A percentile compares a stretch with the other conserved stretches of the same genome.
Conservation (phyloP, 2,329 filamentous ascomycete genomes). For the Blumeria graminis region DNA sequence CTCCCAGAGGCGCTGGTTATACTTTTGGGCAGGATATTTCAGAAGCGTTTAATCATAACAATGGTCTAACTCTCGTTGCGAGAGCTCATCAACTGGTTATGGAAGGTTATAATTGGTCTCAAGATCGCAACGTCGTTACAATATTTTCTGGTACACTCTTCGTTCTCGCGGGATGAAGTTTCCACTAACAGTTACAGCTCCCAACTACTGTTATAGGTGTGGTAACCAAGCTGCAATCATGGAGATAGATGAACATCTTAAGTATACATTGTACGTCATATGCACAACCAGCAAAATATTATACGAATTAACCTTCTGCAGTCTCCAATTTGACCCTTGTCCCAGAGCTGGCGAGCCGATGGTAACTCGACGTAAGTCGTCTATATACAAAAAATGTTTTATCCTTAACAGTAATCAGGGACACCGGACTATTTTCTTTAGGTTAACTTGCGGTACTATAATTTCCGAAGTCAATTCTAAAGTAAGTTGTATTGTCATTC, state of each 20-base stretch:
- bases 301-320: constrained; percentile 20
- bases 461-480: not conserved
- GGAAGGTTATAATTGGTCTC: constrained; percentile 99
- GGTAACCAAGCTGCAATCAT: constrained; percentile 99
- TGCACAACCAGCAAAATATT: not conserved
- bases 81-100: constrained; percentile 95
- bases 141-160: constrained; percentile 63
- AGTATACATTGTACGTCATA: not conserved
- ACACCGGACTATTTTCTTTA: constrained; percentile 99
- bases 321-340: constrained; percentile 97
- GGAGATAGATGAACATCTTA: constrained; percentile 71
- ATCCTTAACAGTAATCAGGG: constrained; percentile 18
- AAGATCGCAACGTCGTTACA: constrained; percentile 92
- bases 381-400: not conserved
- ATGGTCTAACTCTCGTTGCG: constrained; percentile 83
- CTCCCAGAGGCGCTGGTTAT: constrained; percentile 79
- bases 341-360: constrained; percentile 92
- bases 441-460: constrained; percentile 8
- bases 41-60: constrained; percentile 98
- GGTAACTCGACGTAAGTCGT: constrained; percentile 67
- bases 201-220: constrained; percentile 95
- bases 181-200: constrained; percentile 25
- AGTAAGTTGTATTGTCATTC: too few relatives aligned
- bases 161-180: not conserved
- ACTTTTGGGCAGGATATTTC: constrained; percentile 95